These are phyloP conservation scores for Polychaeton citri DNA, from an alignment of 2,329 filamentous ascomycete species.

Conservation along the genomic window DNA sequence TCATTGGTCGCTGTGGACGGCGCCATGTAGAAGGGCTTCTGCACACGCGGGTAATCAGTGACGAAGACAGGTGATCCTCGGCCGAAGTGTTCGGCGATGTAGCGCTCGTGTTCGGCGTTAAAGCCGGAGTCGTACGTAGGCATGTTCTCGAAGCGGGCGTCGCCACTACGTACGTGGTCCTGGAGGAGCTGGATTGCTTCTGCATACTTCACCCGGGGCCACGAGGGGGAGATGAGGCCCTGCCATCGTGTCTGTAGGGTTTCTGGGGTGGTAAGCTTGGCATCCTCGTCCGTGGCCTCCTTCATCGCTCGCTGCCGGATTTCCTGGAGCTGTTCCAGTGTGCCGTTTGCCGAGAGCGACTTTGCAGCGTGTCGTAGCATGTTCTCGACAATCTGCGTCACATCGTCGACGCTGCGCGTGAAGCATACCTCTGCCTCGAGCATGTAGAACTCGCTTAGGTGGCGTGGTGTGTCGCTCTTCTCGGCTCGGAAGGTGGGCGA, in stretches of 20 bases:
- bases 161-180: constrained; percentile 34
- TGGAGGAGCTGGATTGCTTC: constrained; percentile 59
- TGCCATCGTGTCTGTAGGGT: constrained; percentile 58
- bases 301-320: constrained; percentile 7
- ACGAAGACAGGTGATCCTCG: constrained; percentile 66
- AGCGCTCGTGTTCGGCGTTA: constrained; percentile 87
- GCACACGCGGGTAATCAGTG: constrained; percentile 74
- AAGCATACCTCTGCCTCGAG: constrained; percentile 85
- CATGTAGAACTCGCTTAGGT: constrained; percentile 98
- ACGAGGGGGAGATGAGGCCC: constrained; percentile 55
- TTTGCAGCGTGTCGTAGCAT: constrained; percentile 52
- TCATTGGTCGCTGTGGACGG: constrained; percentile 28
- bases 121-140: constrained; percentile 63
- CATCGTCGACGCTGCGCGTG: constrained; percentile 49
- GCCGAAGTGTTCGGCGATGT: constrained; percentile 57
- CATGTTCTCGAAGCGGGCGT: constrained; percentile 48
- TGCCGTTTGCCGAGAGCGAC: constrained; percentile 34
- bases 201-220: constrained; percentile 74
- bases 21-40: constrained; percentile 89
- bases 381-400: constrained; percentile 71
- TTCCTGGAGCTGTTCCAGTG: constrained; percentile 42
- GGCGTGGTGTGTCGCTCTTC: constrained; percentile 80
- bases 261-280: constrained; percentile 7
- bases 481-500: constrained; percentile 92
- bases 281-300: constrained; percentile 22